These are phyloP conservation scores for Chaetomium olivaceum DNA, from an alignment of 2,329 filamentous ascomycete species.

Conservation along the genomic window DNA sequence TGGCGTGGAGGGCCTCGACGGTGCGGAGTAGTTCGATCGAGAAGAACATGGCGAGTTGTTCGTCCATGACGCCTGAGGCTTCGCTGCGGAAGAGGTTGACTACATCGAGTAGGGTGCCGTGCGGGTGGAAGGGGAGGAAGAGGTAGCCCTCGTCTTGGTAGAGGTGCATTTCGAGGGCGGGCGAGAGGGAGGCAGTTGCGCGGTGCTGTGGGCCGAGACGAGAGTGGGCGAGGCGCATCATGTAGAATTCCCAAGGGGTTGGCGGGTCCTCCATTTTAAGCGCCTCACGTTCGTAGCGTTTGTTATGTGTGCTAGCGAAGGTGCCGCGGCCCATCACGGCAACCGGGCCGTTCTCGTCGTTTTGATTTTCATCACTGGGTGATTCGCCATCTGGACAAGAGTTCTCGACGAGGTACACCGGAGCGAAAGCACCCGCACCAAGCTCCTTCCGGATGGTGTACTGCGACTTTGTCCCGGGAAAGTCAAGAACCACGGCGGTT, in stretches of 20 bases:
- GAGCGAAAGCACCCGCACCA: conserved; percentile 90
- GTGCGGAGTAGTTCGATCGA: conserved; percentile 87
- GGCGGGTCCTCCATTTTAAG: conserved; percentile 94
- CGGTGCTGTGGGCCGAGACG: conserved; percentile 72
- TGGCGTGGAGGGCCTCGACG: conserved; percentile 79
- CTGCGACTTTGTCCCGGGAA: conserved; percentile 62
- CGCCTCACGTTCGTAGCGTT: conserved; percentile 69
- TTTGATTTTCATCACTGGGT: conserved; percentile 42
- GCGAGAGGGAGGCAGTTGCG: conserved; percentile 73
- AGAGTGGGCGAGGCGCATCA: conserved; percentile 78
- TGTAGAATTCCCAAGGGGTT: conserved; percentile 92
- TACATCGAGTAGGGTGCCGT: conserved; percentile 92
- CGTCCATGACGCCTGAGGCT: conserved; percentile 76
- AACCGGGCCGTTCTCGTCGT: conserved; percentile 47
- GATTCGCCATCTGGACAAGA: conserved; percentile 53
- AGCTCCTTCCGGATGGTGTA: conserved; percentile 85
- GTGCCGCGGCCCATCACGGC: conserved; percentile 64
- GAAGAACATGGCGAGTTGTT: conserved; percentile 93
- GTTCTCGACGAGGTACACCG: conserved; percentile 88
- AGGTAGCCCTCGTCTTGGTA: conserved; percentile 90
- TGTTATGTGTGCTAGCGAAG: conserved; percentile 53
- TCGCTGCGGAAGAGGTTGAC: conserved; percentile 83
- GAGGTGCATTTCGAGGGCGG: conserved; percentile 86
- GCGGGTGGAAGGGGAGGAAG: conserved; percentile 80
- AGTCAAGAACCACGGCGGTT: conserved; percentile 64